Evolutionary conservation across 306 rosid species (phyloP).

Genomic region (Begonia fuchsioides): DNA sequence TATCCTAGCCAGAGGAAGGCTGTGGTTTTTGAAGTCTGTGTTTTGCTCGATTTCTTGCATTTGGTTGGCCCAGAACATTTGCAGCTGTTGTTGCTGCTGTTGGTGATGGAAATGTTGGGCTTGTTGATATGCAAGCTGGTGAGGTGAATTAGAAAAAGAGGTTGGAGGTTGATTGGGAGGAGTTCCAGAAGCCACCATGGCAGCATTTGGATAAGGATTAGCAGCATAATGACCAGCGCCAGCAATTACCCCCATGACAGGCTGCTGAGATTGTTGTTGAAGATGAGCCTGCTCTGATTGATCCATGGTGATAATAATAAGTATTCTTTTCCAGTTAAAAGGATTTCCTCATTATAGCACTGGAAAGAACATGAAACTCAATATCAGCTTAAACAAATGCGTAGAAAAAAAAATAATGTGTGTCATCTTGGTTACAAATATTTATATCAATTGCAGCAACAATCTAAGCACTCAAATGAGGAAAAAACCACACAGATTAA

Average conservation of each 20-base stretch:
- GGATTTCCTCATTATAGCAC: no score
- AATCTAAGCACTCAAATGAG: no score
- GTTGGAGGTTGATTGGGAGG: constrained; percentile 9
- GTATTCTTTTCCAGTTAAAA: no score
- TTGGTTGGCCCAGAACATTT: constrained; percentile 15
- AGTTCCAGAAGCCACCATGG: constrained; percentile 10
- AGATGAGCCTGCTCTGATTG: no score
- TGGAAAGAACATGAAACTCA: no score
- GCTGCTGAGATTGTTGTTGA: no score
- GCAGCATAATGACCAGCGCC: constrained; percentile 1
- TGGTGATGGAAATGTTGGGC: constrained; percentile 13
- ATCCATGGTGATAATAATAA: no score
- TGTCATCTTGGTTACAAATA: no score
- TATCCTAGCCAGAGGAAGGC: constrained; percentile 14
- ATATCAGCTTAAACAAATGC: no score
- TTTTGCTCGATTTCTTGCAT: constrained; percentile 13
- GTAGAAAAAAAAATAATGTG: no score
- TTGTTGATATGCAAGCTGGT: constrained; percentile 13
- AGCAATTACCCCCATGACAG: neutral
- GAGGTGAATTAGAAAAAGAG: constrained; percentile 7
- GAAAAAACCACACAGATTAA: no score
- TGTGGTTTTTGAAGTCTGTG: constrained; percentile 9
- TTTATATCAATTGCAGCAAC: no score
- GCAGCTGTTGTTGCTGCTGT: constrained; percentile 12
- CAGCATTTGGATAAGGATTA: constrained; percentile 11